These are phyloP conservation scores for Exophiala viscosa DNA, from an alignment of 2,329 filamentous ascomycete species.

Conservation along the genomic window DNA sequence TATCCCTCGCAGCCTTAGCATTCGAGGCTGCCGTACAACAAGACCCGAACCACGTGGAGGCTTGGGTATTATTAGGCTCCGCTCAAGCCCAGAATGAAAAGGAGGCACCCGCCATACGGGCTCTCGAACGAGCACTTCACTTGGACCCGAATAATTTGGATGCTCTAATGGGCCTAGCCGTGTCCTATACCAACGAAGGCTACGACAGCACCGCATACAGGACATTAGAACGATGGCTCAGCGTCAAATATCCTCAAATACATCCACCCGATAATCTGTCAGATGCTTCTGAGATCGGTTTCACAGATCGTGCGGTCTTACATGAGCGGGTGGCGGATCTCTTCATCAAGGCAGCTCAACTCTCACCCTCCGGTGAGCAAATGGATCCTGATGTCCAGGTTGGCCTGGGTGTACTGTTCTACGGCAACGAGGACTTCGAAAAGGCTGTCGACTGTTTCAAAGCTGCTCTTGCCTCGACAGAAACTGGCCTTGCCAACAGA, in stretches of 20 bases:
- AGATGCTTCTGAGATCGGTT: conserved; percentile 73
- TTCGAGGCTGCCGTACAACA: conserved; percentile 96
- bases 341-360: conserved; percentile 88
- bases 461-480: conserved; percentile 79
- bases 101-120: conserved; percentile 90
- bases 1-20: conserved; percentile 86
- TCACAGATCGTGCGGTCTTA: conserved; percentile 84
- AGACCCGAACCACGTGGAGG: conserved; percentile 79
- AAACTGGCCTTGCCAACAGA: conserved; percentile 78
- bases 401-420: conserved; percentile 92
- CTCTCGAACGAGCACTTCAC: conserved; percentile 84
- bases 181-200: conserved; percentile 97
- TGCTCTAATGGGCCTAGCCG: conserved; percentile 89
- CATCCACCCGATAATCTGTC: conserved; percentile 69
- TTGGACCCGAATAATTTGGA: conserved; percentile 81
- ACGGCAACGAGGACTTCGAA: conserved; percentile 94
- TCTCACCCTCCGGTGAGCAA: conserved; percentile 84
- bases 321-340: conserved; percentile 86
- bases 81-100: conserved; percentile 99
- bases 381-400: conserved; percentile 99
- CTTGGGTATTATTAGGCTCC: conserved; percentile 87
- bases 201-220: conserved; percentile 97
- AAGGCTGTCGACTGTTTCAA: conserved; percentile 99
- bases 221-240: conserved; percentile 93
- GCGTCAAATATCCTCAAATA: conserved; percentile 86